Evolutionary conservation across 83 land plant genomes (phyloP).

Genomic region (Isoetes engelmannii): DNA sequence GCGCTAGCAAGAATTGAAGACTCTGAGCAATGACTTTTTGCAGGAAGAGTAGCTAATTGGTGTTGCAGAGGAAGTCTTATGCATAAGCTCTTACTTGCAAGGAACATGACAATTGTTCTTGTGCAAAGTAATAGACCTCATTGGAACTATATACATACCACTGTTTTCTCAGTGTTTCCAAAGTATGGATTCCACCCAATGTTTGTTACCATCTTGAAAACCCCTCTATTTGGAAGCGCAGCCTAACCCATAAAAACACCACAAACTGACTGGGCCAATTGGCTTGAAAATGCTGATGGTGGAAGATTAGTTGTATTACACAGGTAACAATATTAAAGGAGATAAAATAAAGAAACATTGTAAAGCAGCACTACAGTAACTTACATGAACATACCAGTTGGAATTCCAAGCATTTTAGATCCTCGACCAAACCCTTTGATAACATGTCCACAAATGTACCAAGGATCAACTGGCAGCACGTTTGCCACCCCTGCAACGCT

Average conservation of each 20-base stretch:
- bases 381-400: constrained; percentile 62
- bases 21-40: too few species aligned
- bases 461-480: constrained; percentile 82
- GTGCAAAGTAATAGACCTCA: not conserved
- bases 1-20: too few species aligned
- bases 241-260: constrained; percentile 99
- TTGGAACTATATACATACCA: constrained; percentile 55
- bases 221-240: constrained; percentile 60
- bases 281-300: constrained; percentile 48
- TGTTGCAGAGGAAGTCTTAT: too few species aligned
- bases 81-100: too few species aligned
- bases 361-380: too few species aligned
- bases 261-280: constrained; percentile 69
- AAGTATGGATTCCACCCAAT: constrained; percentile 98
- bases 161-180: constrained; percentile 76
- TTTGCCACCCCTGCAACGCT: constrained; percentile 70
- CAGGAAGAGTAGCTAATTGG: too few species aligned
- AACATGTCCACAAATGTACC: constrained; percentile 87
- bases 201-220: constrained; percentile 96
- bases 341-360: too few species aligned
- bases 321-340: too few species aligned
- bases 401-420: constrained; percentile 90
- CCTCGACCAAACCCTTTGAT: constrained; percentile 95
- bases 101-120: too few species aligned
- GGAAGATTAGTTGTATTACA: constrained; percentile 88